Percentiles rank a stretch among this genome's conserved stretches.
These are phyloP conservation scores for Colletotrichum kahawae DNA, from an alignment of 2,329 filamentous ascomycete genomes.

Conservation along the genomic window DNA sequence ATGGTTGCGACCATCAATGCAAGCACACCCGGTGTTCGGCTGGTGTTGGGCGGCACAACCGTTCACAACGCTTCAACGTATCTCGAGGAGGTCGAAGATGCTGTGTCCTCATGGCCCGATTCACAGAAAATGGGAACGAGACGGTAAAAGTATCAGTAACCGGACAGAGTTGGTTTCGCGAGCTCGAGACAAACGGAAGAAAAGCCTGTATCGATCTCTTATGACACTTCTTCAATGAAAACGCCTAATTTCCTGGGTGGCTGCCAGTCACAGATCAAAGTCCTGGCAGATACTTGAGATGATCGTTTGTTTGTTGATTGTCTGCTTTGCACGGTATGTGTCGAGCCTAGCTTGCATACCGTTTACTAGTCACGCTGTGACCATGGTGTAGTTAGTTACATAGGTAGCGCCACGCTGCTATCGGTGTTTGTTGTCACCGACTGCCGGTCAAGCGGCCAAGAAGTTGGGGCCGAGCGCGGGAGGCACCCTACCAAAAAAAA, in stretches of 20 bases:
- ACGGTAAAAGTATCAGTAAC: slow-evolving; percentile 21
- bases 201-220: background rate
- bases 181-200: background rate
- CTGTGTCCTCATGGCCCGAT: slow-evolving; percentile 86
- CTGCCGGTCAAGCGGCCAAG: background rate
- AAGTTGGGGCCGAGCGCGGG: background rate
- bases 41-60: slow-evolving; percentile 88
- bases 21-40: slow-evolving; percentile 82
- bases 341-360: background rate
- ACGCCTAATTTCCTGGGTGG: background rate
- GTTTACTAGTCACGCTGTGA: background rate
- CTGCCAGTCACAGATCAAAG: background rate
- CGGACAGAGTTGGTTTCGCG: background rate
- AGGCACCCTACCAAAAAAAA: background rate
- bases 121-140: slow-evolving; percentile 33
- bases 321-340: background rate
- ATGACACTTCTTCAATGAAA: background rate
- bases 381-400: background rate
- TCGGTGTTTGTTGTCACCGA: background rate
- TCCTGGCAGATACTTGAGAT: background rate
- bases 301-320: background rate
- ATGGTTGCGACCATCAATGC: slow-evolving; percentile 95
- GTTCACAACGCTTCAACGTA: slow-evolving; percentile 90
- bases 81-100: slow-evolving; percentile 89
- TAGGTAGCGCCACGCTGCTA: background rate